Evolutionary conservation across 208 protist genomes (phyloP).

Genomic region (Trypanosoma congolense): DNA sequence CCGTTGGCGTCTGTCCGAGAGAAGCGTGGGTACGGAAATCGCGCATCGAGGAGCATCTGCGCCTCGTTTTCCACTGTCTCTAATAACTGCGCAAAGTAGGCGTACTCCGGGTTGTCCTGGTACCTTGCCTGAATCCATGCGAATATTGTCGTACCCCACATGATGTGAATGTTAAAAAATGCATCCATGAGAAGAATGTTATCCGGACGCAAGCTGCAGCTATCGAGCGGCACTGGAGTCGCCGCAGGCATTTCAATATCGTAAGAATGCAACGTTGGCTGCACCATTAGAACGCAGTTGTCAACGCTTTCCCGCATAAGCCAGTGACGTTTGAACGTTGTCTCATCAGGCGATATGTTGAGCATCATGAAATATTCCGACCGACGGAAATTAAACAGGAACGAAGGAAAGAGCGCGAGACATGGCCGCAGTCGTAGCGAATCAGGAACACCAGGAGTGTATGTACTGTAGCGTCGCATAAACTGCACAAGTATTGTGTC

Average conservation of each 20-base stretch:
- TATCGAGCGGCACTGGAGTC: conserved; percentile 91
- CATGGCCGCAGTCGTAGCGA: conserved; percentile 87
- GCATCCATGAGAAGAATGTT: conserved; percentile 98
- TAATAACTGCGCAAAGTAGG: conserved; percentile 70
- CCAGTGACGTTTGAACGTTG: conserved; percentile 95
- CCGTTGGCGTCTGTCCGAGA: conserved; percentile 83
- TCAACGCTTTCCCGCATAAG: conserved; percentile 93
- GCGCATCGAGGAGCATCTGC: conserved; percentile 34
- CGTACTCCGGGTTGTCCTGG: conserved; percentile 87
- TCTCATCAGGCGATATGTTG: conserved; percentile 98
- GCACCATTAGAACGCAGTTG: conserved; percentile 97
- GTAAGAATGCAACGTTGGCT: conserved; percentile 96
- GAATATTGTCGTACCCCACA: conserved; percentile 94
- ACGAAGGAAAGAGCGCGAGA: conserved; percentile 97
- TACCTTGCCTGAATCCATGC: conserved; percentile 92
- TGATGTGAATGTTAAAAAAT: conserved; percentile 98
- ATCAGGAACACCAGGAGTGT: conserved; percentile 74
- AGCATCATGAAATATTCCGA: conserved; percentile 96
- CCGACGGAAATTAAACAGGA: conserved; percentile 98
- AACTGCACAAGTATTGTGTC: conserved; percentile 97
- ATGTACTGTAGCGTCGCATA: conserved; percentile 93
- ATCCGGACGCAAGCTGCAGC: conserved; percentile 82
- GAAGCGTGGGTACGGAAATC: conserved; percentile 83
- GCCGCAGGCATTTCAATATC: conserved; percentile 76
- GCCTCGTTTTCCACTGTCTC: conserved; percentile 69